Conservation (phyloP, 2,329 filamentous ascomycete species). For the Microcyclosporella mali region DNA sequence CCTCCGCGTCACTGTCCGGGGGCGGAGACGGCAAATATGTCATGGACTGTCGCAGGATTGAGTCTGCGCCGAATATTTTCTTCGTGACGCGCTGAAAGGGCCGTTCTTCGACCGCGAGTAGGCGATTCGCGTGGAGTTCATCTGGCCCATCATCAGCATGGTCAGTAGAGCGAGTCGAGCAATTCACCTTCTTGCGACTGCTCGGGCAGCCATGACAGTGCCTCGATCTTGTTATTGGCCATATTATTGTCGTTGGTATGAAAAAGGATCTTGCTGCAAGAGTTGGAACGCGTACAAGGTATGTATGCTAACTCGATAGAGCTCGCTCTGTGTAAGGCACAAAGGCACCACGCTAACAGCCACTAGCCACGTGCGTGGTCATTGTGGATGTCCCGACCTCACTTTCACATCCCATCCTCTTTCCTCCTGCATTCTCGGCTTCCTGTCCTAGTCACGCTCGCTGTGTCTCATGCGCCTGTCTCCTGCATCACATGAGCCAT, state of each 20-base stretch:
- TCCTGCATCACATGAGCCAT: too few relatives aligned
- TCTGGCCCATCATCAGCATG: conserved; percentile 43
- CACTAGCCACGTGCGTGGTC: too few relatives aligned
- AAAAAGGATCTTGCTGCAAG: too few relatives aligned
- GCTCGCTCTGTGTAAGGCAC: too few relatives aligned
- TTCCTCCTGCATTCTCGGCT: too few relatives aligned
- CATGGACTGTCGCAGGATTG: conserved; percentile 52
- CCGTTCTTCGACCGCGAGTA: conserved; percentile 85
- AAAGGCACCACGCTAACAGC: too few relatives aligned
- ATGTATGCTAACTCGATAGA: too few relatives aligned
- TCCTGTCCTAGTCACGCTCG: too few relatives aligned
- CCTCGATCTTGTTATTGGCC: conserved; percentile 9
- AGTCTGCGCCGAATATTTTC: conserved; percentile 64
- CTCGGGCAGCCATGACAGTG: conserved; percentile 16
- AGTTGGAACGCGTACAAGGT: too few relatives aligned
- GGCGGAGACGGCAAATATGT: conserved; percentile 58
- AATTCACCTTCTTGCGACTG: conserved; percentile 26
- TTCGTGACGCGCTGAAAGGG: conserved; percentile 86
- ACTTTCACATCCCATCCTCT: too few relatives aligned
- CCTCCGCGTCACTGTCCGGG: conserved; percentile 39
- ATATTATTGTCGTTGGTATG: conserved; percentile 1
- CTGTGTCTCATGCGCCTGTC: too few relatives aligned
- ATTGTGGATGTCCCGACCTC: too few relatives aligned
- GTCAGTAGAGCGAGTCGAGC: neutral
- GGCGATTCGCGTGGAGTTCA: conserved; percentile 77